These are phyloP conservation scores for Helicocarpus griseus DNA, from an alignment of 2,329 filamentous ascomycete genomes.

Conservation along the genomic window DNA sequence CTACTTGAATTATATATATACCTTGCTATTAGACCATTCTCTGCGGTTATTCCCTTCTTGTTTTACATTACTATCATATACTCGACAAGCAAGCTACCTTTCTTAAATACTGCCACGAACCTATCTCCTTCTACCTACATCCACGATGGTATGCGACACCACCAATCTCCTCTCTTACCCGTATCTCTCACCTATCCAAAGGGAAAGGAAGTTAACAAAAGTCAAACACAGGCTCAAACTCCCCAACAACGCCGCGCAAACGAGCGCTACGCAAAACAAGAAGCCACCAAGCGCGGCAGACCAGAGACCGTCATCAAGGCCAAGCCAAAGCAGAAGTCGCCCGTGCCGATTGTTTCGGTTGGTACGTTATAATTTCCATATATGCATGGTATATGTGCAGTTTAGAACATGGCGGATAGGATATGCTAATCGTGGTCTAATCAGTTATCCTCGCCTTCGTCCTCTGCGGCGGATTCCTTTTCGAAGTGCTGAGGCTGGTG, in stretches of 20 bases:
- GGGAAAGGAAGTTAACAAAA: neutral
- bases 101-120: no score
- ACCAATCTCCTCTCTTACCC: neutral
- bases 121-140: neutral
- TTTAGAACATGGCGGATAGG: conserved; percentile 11
- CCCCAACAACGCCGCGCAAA: conserved; percentile 57
- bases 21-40: no score
- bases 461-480: conserved; percentile 50
- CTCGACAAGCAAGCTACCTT: neutral
- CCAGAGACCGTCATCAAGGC: conserved; percentile 34
- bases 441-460: conserved; percentile 54
- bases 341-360: conserved; percentile 49
- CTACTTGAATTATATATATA: no score
- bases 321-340: conserved; percentile 43
- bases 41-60: no score
- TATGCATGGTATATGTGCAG: neutral
- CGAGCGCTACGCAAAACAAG: conserved; percentile 48
- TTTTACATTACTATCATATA: no score
- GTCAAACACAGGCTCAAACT: conserved; percentile 48
- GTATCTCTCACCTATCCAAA: neutral
- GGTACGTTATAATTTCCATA: conserved; percentile 36
- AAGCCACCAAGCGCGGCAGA: conserved; percentile 53
- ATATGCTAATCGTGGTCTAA: neutral
- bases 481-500: conserved; percentile 44
- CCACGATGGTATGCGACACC: conserved; percentile 1